Evolutionary conservation across 2,329 filamentous ascomycete genomes (phyloP).

Genomic region (Beauveria sp.): DNA sequence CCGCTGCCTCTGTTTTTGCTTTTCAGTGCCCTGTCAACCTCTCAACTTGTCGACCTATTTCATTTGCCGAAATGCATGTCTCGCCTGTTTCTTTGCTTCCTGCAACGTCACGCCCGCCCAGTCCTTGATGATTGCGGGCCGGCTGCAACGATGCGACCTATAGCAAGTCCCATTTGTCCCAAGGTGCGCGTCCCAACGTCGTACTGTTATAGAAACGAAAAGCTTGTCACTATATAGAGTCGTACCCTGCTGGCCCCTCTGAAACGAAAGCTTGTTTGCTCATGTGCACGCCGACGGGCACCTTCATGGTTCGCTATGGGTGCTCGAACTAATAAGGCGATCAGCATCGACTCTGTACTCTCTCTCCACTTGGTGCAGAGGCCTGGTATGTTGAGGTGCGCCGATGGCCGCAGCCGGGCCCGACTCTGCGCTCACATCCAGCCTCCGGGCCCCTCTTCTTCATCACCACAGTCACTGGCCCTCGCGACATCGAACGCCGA

Average conservation of each 20-base stretch:
- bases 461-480: not conserved
- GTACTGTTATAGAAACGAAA: not conserved
- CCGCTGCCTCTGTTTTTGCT: not conserved
- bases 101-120: not conserved
- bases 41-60: not conserved
- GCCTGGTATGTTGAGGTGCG: not conserved
- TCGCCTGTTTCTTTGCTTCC: not conserved
- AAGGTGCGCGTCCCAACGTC: not conserved
- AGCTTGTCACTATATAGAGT: not conserved
- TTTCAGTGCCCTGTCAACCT: not conserved
- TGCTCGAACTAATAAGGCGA: not conserved
- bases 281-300: not conserved
- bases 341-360: not conserved
- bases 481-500: conserved; percentile 8
- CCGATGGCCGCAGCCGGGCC: conserved; percentile 8
- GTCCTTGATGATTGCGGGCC: not conserved
- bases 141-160: not conserved
- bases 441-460: not conserved
- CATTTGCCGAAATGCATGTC: conserved; percentile 1
- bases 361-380: conserved; percentile 5
- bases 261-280: conserved; percentile 4
- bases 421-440: not conserved
- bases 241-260: not conserved
- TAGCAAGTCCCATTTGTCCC: not conserved
- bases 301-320: not conserved